These are phyloP conservation scores for cucumber (Cucumis sativus) DNA, from an alignment of 306 rosid genomes.

Conservation along the genomic window Cucumber_9930_V3 NC_026658.2:13602501-13603000, in stretches of 20 bases:
- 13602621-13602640: constrained; percentile 66
- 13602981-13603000: background rate
- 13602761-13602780: constrained; percentile 54
- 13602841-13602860: background rate
- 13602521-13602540: background rate
- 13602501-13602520: background rate
- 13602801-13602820: constrained; percentile 44
- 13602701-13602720: constrained; percentile 50
- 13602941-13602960: background rate
- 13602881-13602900: background rate
- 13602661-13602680: constrained; percentile 34
- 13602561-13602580: constrained; percentile 43
- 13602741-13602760: constrained; percentile 76
- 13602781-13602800: constrained; percentile 63
- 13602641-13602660: constrained; percentile 70
- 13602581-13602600: constrained; percentile 48
- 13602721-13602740: constrained; percentile 73
- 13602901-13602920: background rate
- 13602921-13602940: background rate
- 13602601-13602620: constrained; percentile 64
- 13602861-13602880: background rate
- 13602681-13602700: constrained; percentile 13
- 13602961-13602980: background rate
- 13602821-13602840: constrained; percentile 13
- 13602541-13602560: background rate